Base-by-base conservation (phyloP, 768 basidiomycete species). In the Hortiboletus campestris region DNA sequence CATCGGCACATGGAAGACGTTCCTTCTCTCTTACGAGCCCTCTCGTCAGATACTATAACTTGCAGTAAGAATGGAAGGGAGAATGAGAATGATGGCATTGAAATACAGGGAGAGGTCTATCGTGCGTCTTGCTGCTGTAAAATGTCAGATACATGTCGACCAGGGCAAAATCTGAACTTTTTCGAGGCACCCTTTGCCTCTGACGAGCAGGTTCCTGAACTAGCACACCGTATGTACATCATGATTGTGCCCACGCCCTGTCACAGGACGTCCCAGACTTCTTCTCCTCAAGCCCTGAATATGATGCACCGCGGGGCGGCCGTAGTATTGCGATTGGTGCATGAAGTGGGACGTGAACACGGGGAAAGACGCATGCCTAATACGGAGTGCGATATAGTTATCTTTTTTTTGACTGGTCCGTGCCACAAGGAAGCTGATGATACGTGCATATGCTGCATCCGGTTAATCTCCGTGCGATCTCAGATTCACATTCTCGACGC, bases 401-500 rank as follows among this genome's bases (percentile, higher is more conserved):
- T 46, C 39, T 22, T 47, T 43, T 39, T 22, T 6, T 17, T 38
- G 48, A 16, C 22, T 42, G 20, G 49, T 49, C 56, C 64, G 65
- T 42, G 16, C 12, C n/a, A 5, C 42, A 55, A 58, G 65, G 65
- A 58, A n/a, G 41, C n/a, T 35, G 14, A 20, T 16, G 36, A 38
- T 38, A 19, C 35, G 35, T 22, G 34, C 17, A 16, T 11, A 36
- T 11, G 16, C 29, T 34, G 38, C 29, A 4, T n/a, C 43, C 65
- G 60, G 57, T 49, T 43, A 59, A 66, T 66, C 53, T 60, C 65
- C 65, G 66, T 19, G 22, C 12, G 41, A 67, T 67, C 66, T 68
- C 49, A 65, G 65, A 66, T 66, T 38, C 58, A 25, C 63, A 52
- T 67, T 65, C 62, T 61, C n/a, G 31, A 25, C 32, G 45, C 47